Percentiles rank a stretch among this genome's conserved stretches.
Conservation (phyloP, 805 yeast species). For the Nakazawaea holstii region DNA sequence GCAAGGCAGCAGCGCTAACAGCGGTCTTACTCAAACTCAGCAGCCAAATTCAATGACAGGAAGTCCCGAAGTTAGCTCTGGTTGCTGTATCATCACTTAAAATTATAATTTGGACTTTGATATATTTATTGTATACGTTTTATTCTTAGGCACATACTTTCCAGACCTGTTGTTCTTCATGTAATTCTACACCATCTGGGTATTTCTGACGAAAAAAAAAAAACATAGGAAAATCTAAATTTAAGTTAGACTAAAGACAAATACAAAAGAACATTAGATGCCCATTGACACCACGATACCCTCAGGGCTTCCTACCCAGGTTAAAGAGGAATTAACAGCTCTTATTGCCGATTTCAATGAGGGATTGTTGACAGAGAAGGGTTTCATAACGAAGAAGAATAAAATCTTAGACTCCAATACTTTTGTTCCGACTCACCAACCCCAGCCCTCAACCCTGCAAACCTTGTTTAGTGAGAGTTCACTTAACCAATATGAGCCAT, state of each 20-base stretch:
- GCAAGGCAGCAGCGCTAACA: too few relatives aligned
- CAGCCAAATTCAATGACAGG: too few relatives aligned
- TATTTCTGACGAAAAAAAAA: too few relatives aligned
- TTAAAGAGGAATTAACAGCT: slow-evolving; percentile 32
- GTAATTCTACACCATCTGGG: too few relatives aligned
- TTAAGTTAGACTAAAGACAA: too few relatives aligned
- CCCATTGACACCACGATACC: slow-evolving; percentile 46
- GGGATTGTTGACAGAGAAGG: slow-evolving; percentile 70
- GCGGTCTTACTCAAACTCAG: too few relatives aligned
- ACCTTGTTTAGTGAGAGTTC: slow-evolving; percentile 12
- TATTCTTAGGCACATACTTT: too few relatives aligned
- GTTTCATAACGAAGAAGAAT: slow-evolving; percentile 56
- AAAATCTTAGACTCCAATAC: slow-evolving; percentile 24
- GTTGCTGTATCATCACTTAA: background rate
- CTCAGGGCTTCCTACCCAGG: slow-evolving; percentile 28
- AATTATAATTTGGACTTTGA: background rate
- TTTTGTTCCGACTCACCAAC: slow-evolving; percentile 9
- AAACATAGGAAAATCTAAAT: too few relatives aligned
- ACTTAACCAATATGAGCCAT: background rate
- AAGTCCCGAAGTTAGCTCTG: background rate
- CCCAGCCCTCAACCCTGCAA: slow-evolving; percentile 11
- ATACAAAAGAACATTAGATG: too few relatives aligned
- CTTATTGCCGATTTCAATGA: slow-evolving; percentile 51
- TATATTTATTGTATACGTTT: too few relatives aligned
- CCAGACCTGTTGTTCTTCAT: too few relatives aligned